Conservation (phyloP, 2,329 filamentous ascomycete genomes). For the Dactylella cylindrospora region DNA sequence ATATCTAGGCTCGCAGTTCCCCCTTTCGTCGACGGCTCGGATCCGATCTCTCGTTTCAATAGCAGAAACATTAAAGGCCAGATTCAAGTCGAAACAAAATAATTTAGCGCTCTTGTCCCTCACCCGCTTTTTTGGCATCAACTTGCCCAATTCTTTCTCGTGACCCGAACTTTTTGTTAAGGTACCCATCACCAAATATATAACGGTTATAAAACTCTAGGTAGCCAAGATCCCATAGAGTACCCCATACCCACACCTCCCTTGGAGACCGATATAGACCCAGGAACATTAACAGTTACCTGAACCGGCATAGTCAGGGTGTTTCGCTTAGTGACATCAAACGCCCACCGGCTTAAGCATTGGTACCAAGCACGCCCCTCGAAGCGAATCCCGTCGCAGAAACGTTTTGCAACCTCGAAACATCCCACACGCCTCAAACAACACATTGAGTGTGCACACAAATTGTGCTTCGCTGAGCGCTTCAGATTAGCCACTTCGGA, state of each 20-base stretch:
- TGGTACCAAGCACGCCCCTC: conserved; percentile 13
- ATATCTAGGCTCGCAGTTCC: conserved; percentile 11
- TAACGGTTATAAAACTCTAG: too few relatives aligned
- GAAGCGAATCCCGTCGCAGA: conserved; percentile 42
- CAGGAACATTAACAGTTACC: not conserved
- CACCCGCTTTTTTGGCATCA: too few relatives aligned
- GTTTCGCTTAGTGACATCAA: conserved; percentile 18
- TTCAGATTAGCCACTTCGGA: conserved; percentile 36
- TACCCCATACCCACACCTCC: conserved; percentile 1
- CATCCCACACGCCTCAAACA: conserved; percentile 25
- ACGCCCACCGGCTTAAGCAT: not conserved
- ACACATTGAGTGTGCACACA: conserved; percentile 22
- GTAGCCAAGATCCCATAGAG: too few relatives aligned
- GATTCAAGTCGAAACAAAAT: conserved; percentile 13
- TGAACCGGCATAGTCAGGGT: not conserved
- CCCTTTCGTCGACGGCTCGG: too few relatives aligned
- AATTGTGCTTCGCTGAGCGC: conserved; percentile 27
- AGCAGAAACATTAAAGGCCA: conserved; percentile 17
- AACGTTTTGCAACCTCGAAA: conserved; percentile 41
- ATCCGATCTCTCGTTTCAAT: conserved; percentile 33
- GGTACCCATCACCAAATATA: too few relatives aligned
- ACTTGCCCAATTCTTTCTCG: too few relatives aligned
- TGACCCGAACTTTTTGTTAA: too few relatives aligned
- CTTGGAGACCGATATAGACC: not conserved
- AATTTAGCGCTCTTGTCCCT: conserved; percentile 8